These are phyloP conservation scores for Diaporthe citrichinensis DNA, from an alignment of 2,329 filamentous ascomycete species.

Conservation along the genomic window DNA sequence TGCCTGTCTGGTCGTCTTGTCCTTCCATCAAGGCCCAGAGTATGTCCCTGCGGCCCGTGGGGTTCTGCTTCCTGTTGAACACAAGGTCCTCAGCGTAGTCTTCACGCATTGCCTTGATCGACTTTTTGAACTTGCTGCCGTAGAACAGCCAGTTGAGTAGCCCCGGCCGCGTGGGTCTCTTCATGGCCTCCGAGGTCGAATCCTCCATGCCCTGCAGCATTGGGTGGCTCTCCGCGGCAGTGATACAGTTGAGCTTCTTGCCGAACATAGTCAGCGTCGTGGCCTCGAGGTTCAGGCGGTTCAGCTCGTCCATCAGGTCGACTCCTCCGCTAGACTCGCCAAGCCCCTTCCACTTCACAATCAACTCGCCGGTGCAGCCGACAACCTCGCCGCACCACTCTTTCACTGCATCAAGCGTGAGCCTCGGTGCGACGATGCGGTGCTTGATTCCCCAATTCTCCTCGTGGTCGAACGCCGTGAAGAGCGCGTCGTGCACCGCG, in stretches of 20 bases:
- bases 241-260: conserved; percentile 62
- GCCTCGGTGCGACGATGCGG: conserved; percentile 64
- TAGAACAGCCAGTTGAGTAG: conserved; percentile 68
- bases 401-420: conserved; percentile 53
- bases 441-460: conserved; percentile 65
- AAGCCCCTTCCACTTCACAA: conserved; percentile 61
- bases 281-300: conserved; percentile 67
- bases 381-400: conserved; percentile 62
- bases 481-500: conserved; percentile 65
- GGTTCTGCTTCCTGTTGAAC: conserved; percentile 66
- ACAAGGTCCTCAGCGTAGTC: conserved; percentile 70
- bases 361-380: conserved; percentile 63
- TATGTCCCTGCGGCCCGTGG: conserved; percentile 70
- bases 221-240: conserved; percentile 58
- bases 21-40: conserved; percentile 71
- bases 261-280: conserved; percentile 66
- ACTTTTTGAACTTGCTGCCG: conserved; percentile 65
- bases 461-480: conserved; percentile 65
- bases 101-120: conserved; percentile 66
- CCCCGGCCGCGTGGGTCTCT: conserved; percentile 65
- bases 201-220: conserved; percentile 68
- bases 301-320: conserved; percentile 62
- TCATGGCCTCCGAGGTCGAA: conserved; percentile 68
- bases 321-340: neutral
- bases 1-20: conserved; percentile 73